A percentile compares a stretch with the other conserved stretches of the same genome.
Conservation (phyloP, 257 asterid species). For the Solanum raphanifolium region DNA sequence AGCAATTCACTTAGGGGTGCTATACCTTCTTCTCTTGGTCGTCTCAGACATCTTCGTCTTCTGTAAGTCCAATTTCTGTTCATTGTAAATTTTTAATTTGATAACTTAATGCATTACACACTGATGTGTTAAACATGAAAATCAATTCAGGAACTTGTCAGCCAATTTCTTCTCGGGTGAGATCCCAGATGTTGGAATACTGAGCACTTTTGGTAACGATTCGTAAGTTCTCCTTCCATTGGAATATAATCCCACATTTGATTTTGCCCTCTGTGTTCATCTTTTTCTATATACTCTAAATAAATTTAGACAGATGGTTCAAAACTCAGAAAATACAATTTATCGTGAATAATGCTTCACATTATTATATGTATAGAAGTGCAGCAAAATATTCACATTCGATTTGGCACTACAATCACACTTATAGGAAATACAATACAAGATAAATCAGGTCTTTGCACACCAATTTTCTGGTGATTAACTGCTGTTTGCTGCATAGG, state of each 20-base stretch:
- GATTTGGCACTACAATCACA: neutral
- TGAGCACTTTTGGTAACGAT: conserved; percentile 62
- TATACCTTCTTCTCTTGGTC: conserved; percentile 83
- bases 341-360: neutral
- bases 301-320: neutral
- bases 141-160: conserved; percentile 61
- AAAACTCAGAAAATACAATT: neutral
- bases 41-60: conserved; percentile 50
- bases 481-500: neutral
- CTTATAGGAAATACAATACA: neutral
- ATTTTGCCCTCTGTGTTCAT: neutral
- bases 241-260: neutral
- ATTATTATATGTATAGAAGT: neutral
- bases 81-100: neutral
- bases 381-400: neutral
- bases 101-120: neutral
- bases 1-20: conserved; percentile 86
- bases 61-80: conserved; percentile 40
- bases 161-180: conserved; percentile 89
- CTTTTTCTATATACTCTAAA: neutral
- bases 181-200: conserved; percentile 86
- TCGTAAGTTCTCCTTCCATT: conserved; percentile 49
- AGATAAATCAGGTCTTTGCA: neutral
- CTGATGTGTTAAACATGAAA: neutral
- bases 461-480: neutral